phyloP scores from a whole-genome alignment of 2,329 filamentous ascomycete genomes.

The Eurotiales sp. region DNA sequence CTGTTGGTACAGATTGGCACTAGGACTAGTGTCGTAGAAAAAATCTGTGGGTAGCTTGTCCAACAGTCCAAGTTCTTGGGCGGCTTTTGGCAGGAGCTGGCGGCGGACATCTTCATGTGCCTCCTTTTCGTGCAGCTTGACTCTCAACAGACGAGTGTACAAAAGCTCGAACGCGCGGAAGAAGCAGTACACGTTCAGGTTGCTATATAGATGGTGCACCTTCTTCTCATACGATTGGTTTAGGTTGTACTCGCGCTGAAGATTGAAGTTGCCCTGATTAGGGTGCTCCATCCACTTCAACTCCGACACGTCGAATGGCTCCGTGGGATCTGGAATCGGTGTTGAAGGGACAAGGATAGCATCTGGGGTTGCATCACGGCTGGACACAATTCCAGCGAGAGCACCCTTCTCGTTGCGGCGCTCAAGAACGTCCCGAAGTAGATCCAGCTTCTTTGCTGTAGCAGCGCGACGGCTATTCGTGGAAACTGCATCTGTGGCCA shows the following conservation, averaged over 20 bases:
- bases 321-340: constrained; percentile 52
- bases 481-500: constrained; percentile 64
- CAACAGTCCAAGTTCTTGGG: constrained; percentile 76
- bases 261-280: constrained; percentile 52
- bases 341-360: constrained; percentile 45
- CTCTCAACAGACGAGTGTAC: constrained; percentile 75
- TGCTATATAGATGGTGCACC: constrained; percentile 86
- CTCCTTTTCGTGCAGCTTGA: constrained; percentile 74
- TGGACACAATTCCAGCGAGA: constrained; percentile 71
- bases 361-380: constrained; percentile 86
- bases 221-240: constrained; percentile 78
- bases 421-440: constrained; percentile 82
- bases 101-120: constrained; percentile 72
- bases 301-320: constrained; percentile 45
- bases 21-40: constrained; percentile 62
- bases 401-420: constrained; percentile 67
- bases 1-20: constrained; percentile 77
- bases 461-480: constrained; percentile 62
- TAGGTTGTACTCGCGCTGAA: constrained; percentile 63
- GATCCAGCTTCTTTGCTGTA: constrained; percentile 69
- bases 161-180: constrained; percentile 90
- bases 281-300: constrained; percentile 60
- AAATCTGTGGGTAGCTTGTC: constrained; percentile 72
- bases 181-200: constrained; percentile 89
- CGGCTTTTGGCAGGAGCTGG: constrained; percentile 72